These are phyloP conservation scores for Diaporthe sp. DNA, from an alignment of 2,329 filamentous ascomycete species.

Conservation along the genomic window DNA sequence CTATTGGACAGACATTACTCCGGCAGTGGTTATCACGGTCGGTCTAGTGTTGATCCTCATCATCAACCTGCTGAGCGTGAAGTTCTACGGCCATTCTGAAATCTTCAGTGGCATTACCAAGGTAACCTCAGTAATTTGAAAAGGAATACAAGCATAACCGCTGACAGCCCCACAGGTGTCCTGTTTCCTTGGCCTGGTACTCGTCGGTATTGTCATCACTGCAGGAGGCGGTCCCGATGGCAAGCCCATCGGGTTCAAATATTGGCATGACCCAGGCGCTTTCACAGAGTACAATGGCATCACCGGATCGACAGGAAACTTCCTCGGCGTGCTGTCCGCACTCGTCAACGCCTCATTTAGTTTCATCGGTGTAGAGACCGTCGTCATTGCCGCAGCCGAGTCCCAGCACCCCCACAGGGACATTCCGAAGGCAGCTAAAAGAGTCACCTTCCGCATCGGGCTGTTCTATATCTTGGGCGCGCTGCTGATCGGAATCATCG, in stretches of 20 bases:
- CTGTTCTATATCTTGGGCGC: conserved; percentile 44
- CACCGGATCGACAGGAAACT: conserved; percentile 41
- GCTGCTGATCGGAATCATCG: conserved; percentile 43
- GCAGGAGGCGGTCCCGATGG: conserved; percentile 42
- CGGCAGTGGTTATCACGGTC: conserved; percentile 42
- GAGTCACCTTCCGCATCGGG: conserved; percentile 43
- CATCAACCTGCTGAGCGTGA: conserved; percentile 41
- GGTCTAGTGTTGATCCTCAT: conserved; percentile 35
- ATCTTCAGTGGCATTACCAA: conserved; percentile 38
- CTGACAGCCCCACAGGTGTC: conserved; percentile 36
- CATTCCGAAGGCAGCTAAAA: conserved; percentile 43
- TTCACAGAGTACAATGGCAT: conserved; percentile 44
- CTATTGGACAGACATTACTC: conserved; percentile 42
- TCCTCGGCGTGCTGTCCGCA: conserved; percentile 42
- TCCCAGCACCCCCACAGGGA: conserved; percentile 42
- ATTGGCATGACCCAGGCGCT: conserved; percentile 43
- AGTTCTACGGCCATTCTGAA: conserved; percentile 40
- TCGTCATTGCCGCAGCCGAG: conserved; percentile 44
- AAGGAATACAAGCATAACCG: not conserved
- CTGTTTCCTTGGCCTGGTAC: conserved; percentile 42
- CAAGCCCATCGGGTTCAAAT: conserved; percentile 43
- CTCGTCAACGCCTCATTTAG: conserved; percentile 43
- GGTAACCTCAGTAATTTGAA: not conserved
- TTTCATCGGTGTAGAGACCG: conserved; percentile 41
- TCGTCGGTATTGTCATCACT: conserved; percentile 44